A percentile compares a stretch with the other conserved stretches of the same genome.
phyloP scores from a whole-genome alignment of 192 early-diverging fungal genomes.

The Thamnidium elegans region DNA sequence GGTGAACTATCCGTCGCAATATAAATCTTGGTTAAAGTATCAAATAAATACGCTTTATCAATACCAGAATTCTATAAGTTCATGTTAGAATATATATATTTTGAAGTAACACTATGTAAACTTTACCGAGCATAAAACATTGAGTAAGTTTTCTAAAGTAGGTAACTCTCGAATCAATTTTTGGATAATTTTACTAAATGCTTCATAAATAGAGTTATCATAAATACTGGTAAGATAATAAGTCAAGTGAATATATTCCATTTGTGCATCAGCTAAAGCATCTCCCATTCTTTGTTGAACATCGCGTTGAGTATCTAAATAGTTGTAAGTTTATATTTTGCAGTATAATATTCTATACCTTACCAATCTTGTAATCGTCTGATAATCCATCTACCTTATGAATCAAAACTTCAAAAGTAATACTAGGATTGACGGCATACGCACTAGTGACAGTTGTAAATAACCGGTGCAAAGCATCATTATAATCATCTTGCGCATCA shows the following conservation, averaged over 20 bases:
- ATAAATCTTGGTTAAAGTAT: conserved; percentile 86
- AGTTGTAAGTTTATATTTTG: conserved; percentile 49
- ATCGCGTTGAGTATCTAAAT: conserved; percentile 84
- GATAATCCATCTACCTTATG: conserved; percentile 96
- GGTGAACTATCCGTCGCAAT: conserved; percentile 94
- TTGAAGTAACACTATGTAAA: no score
- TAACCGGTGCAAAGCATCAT: conserved; percentile 72
- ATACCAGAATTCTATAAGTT: conserved; percentile 79
- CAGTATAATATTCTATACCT: conserved; percentile 66
- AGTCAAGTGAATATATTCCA: conserved; percentile 72
- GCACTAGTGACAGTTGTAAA: conserved; percentile 72
- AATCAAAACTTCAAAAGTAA: conserved; percentile 92
- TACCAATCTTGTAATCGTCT: conserved; percentile 93
- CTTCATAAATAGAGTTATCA: conserved; percentile 92
- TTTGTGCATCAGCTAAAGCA: conserved; percentile 73
- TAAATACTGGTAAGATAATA: conserved; percentile 94
- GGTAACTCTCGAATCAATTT: conserved; percentile 81
- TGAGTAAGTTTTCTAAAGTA: conserved; percentile 85
- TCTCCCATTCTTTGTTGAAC: conserved; percentile 91
- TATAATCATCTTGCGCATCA: conserved; percentile 93
- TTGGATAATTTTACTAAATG: conserved; percentile 91
- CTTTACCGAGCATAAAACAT: conserved; percentile 88
- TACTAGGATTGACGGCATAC: conserved; percentile 74
- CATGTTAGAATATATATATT: background rate
- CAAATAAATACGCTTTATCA: conserved; percentile 96